phyloP scores from a whole-genome alignment of 352 stramenopile species.

The Phytophthora syringae region DNA sequence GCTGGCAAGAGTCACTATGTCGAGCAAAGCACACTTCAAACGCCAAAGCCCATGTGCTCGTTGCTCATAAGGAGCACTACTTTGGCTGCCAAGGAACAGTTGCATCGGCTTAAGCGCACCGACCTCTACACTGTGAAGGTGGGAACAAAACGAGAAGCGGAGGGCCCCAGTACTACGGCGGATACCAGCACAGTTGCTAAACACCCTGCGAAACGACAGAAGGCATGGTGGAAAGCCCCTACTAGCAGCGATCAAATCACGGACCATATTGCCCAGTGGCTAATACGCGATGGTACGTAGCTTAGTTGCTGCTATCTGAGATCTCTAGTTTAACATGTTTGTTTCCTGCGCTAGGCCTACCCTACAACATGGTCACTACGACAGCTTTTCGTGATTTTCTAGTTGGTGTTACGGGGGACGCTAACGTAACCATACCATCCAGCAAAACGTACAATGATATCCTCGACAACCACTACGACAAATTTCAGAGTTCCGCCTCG shows the following conservation, averaged over 20 bases:
- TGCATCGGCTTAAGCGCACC: no score
- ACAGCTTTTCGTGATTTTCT: no score
- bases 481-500: neutral
- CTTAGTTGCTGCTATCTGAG: neutral
- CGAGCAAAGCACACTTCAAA: neutral
- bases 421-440: neutral
- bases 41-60: neutral
- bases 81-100: neutral
- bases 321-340: no score
- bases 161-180: no score
- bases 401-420: neutral
- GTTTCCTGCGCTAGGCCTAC: no score
- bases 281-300: slow-evolving; percentile 7
- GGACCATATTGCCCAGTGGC: slow-evolving; percentile 4
- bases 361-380: no score
- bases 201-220: slow-evolving; percentile 11
- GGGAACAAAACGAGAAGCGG: no score
- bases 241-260: neutral
- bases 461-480: neutral
- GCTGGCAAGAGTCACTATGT: slow-evolving; percentile 1
- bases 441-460: slow-evolving; percentile 15
- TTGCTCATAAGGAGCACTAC: neutral
- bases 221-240: neutral
- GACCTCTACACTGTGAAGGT: no score
- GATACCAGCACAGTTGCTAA: no score